Conservation (phyloP, 192 early-diverging fungal genomes). For the Umbelopsis sp. region DNA sequence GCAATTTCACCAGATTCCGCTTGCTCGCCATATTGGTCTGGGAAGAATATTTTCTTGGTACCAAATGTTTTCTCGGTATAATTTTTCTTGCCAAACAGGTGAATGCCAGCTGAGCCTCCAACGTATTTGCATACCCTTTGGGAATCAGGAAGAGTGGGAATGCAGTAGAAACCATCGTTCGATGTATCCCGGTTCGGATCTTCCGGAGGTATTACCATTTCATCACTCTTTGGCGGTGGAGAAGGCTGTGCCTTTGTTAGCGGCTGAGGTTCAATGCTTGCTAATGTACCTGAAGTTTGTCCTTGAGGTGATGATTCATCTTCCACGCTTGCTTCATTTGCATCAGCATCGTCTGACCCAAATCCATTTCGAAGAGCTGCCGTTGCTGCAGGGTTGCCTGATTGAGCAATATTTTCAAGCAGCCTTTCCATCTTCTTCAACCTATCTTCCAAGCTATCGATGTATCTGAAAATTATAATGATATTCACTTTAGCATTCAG, state of each 20-base stretch:
- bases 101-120: conserved; percentile 2
- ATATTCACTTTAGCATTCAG: background rate
- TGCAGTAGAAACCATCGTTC: too few species aligned
- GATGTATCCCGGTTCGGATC: background rate
- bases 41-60: conserved; percentile 17
- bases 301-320: background rate
- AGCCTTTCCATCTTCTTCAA: conserved; percentile 35
- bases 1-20: conserved; percentile 11
- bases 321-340: background rate
- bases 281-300: background rate
- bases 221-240: background rate
- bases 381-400: conserved; percentile 15
- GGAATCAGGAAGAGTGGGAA: background rate
- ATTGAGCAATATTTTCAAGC: conserved; percentile 26
- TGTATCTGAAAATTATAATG: background rate
- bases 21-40: conserved; percentile 10
- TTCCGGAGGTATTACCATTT: background rate
- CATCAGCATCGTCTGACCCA: background rate
- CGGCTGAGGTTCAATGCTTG: background rate
- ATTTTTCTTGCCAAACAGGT: background rate
- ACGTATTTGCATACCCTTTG: conserved; percentile 8
- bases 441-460: conserved; percentile 31
- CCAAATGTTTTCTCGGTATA: background rate
- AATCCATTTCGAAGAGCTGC: conserved; percentile 1
- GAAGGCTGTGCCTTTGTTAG: background rate